These are phyloP conservation scores for Chrysanthemum lavandulifolium DNA, from an alignment of 129 eudicot species.

Conservation along the genomic window DNA sequence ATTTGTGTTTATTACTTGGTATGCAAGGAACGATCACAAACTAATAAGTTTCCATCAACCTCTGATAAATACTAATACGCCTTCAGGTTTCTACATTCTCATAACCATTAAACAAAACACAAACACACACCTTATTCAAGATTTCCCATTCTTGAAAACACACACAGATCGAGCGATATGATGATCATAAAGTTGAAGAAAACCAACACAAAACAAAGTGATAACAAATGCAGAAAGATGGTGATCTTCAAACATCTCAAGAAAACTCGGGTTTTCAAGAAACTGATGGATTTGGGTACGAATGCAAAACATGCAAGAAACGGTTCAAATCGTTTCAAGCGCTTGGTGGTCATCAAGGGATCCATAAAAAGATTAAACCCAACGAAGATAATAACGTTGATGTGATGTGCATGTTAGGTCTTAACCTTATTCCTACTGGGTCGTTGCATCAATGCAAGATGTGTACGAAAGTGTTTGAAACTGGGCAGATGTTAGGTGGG, in stretches of 20 bases:
- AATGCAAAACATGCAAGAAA: slow-evolving; percentile 24
- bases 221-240: not conserved
- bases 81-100: too few species aligned
- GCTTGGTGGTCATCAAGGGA: slow-evolving; percentile 28
- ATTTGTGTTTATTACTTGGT: not conserved
- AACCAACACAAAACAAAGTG: not conserved
- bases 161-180: not conserved
- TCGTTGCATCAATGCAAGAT: slow-evolving; percentile 10
- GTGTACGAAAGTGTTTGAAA: slow-evolving; percentile 23
- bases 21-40: not conserved
- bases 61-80: too few species aligned
- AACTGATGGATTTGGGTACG: not conserved
- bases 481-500: slow-evolving; percentile 31
- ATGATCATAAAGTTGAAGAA: not conserved
- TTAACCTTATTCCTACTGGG: not conserved
- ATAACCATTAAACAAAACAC: too few species aligned
- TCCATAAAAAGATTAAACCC: slow-evolving; percentile 14
- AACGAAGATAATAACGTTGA: slow-evolving; percentile 2
- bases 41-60: too few species aligned
- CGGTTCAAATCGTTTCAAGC: slow-evolving; percentile 26
- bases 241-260: not conserved
- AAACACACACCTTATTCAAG: not conserved
- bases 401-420: not conserved
- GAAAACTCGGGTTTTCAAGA: slow-evolving; percentile 3
- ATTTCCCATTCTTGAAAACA: not conserved